Evolutionary conservation across 2,329 filamentous ascomycete species (phyloP).

Genomic region (Apiospora hydei): DNA sequence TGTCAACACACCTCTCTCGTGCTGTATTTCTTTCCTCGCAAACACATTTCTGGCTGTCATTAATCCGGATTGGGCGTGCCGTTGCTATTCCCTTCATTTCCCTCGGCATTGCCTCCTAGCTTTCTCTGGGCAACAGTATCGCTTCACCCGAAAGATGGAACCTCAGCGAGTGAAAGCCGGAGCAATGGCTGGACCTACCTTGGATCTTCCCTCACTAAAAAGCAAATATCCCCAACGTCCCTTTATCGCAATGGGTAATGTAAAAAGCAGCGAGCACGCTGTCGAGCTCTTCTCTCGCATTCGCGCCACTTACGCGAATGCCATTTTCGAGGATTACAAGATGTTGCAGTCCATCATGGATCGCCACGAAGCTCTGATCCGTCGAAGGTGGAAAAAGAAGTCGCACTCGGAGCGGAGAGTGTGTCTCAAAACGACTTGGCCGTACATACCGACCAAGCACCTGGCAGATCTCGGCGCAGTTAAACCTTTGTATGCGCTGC

Average conservation of each 20-base stretch:
- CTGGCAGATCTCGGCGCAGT: not conserved
- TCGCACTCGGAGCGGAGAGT: not conserved
- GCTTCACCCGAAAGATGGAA: too few species aligned
- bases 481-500: not conserved
- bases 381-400: not conserved
- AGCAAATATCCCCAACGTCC: too few species aligned
- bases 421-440: not conserved
- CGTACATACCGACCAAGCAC: not conserved
- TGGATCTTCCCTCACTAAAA: too few species aligned
- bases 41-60: not conserved
- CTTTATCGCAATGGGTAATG: too few species aligned
- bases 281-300: not conserved
- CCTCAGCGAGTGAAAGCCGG: too few species aligned
- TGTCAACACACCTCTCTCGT: not conserved
- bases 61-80: too few species aligned
- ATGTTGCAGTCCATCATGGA: not conserved
- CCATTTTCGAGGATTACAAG: conserved; percentile 3
- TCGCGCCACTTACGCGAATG: not conserved
- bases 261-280: not conserved
- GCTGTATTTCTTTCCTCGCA: not conserved
- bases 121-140: too few species aligned
- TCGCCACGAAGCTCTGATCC: not conserved
- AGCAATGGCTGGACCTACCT: too few species aligned
- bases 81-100: too few species aligned
- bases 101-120: too few species aligned